Percentiles rank a stretch among this genome's conserved stretches.
These are phyloP conservation scores for Metschnikowia bowlesiae DNA, from an alignment of 805 yeast species.

Conservation along the genomic window DNA sequence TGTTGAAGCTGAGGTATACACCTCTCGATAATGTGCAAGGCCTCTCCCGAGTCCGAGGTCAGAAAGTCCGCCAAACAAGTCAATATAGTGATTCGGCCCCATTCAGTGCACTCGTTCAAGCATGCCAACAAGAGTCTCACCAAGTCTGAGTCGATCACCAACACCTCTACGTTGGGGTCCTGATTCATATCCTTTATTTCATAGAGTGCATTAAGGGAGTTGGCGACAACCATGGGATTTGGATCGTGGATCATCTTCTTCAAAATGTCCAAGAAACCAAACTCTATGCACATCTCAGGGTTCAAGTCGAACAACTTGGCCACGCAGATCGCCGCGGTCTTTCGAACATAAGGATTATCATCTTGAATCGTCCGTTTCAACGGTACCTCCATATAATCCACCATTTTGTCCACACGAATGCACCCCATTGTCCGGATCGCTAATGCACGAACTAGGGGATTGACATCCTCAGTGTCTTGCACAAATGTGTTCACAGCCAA, in stretches of 20 bases:
- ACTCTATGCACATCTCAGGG: conserved; percentile 74
- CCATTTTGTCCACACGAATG: conserved; percentile 90
- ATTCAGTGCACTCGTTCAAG: conserved; percentile 94
- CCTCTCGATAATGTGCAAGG: conserved; percentile 80
- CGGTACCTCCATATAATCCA: conserved; percentile 91
- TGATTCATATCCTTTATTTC: conserved; percentile 75
- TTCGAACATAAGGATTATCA: conserved; percentile 95
- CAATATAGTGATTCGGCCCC: conserved; percentile 94
- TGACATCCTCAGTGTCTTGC: conserved; percentile 90
- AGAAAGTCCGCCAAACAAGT: conserved; percentile 73
- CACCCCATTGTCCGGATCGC: conserved; percentile 99
- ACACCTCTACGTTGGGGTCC: conserved; percentile 35
- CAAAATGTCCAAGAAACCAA: conserved; percentile 74
- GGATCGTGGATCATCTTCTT: conserved; percentile 70
- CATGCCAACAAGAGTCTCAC: conserved; percentile 70
- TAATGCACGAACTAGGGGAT: conserved; percentile 90
- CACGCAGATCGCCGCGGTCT: conserved; percentile 96
- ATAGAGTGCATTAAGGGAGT: conserved; percentile 78
- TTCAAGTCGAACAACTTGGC: conserved; percentile 90
- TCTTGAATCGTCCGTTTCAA: conserved; percentile 78
- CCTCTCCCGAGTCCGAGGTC: conserved; percentile 56
- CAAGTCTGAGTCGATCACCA: conserved; percentile 36
- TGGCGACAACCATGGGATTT: conserved; percentile 97
- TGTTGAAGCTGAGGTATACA: conserved; percentile 95
- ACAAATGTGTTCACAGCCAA: conserved; percentile 97